These are phyloP conservation scores for Hypericum androsaemum DNA, from an alignment of 345 rosid species.

Conservation along the genomic window DNA sequence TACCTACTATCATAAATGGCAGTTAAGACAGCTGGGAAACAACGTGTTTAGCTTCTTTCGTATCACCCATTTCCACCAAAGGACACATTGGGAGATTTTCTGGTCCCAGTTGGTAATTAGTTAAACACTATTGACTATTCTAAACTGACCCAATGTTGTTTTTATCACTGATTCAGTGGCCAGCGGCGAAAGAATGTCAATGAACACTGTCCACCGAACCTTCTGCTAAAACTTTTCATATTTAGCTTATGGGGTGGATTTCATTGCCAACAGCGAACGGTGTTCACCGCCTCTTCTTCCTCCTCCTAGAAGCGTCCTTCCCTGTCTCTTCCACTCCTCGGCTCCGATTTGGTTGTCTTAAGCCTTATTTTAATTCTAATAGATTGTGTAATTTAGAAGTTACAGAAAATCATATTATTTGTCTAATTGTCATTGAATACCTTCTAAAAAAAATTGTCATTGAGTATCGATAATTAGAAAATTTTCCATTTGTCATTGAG, in stretches of 20 bases:
- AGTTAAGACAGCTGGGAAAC: slow-evolving; percentile 16
- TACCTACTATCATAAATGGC: slow-evolving; percentile 77
- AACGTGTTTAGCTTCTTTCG: slow-evolving; percentile 29
- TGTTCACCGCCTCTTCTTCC: no score
- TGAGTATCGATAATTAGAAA: no score
- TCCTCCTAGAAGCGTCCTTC: no score
- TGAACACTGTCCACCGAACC: slow-evolving; percentile 50
- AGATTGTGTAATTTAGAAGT: no score
- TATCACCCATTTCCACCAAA: slow-evolving; percentile 52
- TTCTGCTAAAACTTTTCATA: slow-evolving; percentile 50
- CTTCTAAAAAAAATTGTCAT: no score
- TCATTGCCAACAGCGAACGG: no score
- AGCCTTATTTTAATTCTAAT: no score
- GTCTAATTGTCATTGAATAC: no score
- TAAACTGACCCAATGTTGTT: slow-evolving; percentile 66
- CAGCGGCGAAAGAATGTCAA: slow-evolving; percentile 63
- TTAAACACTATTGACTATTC: slow-evolving; percentile 38
- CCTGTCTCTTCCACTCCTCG: no score
- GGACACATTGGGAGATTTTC: slow-evolving; percentile 35
- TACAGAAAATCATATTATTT: no score
- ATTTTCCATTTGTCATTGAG: no score
- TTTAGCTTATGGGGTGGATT: slow-evolving; percentile 20
- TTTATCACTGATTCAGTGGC: slow-evolving; percentile 40
- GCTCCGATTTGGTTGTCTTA: no score
- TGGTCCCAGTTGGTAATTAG: slow-evolving; percentile 49